These are phyloP conservation scores for Paraconiothyrium sp. DNA, from an alignment of 2,329 filamentous ascomycete genomes.

Conservation along the genomic window DNA sequence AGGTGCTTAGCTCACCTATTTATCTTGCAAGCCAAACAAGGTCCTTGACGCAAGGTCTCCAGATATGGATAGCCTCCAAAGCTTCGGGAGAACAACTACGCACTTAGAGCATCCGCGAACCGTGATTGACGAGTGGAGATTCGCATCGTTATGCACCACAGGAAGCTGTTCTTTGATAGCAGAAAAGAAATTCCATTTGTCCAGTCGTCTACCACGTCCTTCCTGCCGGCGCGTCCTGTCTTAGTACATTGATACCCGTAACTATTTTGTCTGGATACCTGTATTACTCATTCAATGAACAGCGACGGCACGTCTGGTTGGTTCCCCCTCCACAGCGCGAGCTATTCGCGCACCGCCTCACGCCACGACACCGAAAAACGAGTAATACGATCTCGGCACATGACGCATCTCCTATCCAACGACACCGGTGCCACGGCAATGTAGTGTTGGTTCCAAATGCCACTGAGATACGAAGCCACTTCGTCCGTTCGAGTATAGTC, in stretches of 20 bases:
- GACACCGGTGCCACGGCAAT: slow-evolving; percentile 30
- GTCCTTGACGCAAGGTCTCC: neutral
- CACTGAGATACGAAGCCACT: slow-evolving; percentile 20
- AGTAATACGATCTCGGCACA: slow-evolving; percentile 28
- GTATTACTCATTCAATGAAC: neutral
- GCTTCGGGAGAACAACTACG: neutral
- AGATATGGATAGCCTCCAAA: neutral
- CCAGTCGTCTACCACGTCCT: too few species aligned
- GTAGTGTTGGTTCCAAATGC: slow-evolving; percentile 23
- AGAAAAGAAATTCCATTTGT: too few species aligned
- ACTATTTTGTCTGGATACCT: neutral
- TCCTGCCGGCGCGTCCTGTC: too few species aligned
- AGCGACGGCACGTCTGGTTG: neutral
- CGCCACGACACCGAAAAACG: slow-evolving; percentile 24
- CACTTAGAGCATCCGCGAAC: too few species aligned
- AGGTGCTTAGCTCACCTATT: neutral
- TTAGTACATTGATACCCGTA: neutral
- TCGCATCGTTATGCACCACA: too few species aligned
- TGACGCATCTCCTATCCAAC: slow-evolving; percentile 26
- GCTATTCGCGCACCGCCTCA: slow-evolving; percentile 17
- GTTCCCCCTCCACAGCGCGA: slow-evolving; percentile 20
- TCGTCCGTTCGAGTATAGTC: slow-evolving; percentile 17
- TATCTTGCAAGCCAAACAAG: neutral
- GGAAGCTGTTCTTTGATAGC: too few species aligned
- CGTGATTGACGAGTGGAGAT: too few species aligned